Evolutionary conservation across 306 rosid genomes (phyloP), one percentile per base, ranked within the genome.

Genomic region (Medicago lupulina): DNA sequence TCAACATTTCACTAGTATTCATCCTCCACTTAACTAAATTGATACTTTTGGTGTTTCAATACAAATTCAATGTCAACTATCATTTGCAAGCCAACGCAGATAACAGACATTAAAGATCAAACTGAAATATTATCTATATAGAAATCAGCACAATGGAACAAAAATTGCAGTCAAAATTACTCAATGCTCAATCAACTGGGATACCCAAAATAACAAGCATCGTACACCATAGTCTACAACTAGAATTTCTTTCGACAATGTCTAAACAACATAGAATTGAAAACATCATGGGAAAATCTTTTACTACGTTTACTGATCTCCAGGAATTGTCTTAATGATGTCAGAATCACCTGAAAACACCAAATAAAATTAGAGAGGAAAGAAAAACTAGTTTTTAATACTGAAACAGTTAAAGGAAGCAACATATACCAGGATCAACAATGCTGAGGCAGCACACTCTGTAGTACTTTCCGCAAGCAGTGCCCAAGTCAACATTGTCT

Each of bases 381-480:
- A 14, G 3, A 19, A 66, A 70, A 49, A 23, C 17, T 1, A 65
- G 9, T 1, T 60, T 6, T 5, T 3, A 51, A 41, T 43, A 6
- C 1, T 0, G 12, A 75, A 21, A 12, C 15, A 68, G 40, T 10
- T 11, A 7, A 11, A 9, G 36, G 15, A 25, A 55, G 9, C 1
- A 46, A 4, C 2, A 58, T 2, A 8, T 86, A 92, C 97, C 97
- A 6, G 95, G 90, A 77, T 92, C 97, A 25, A 92, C 28, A 50
- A 92, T 86, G 81, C 97, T 92, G 55, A 92, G 97, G 87, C 97
- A 92, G 91, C 93, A 92, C 70, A 92, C 97, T 85, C 97, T 89
- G 87, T 25, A 92, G 49, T 87, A 92, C 64, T 89, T 92, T 0
- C 97, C 97, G 10, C 97, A 92, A 6, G 97, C 97, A 0, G 97